phyloP scores from a whole-genome alignment of 2,329 filamentous ascomycete genomes.

The Xylaria sp. region DNA sequence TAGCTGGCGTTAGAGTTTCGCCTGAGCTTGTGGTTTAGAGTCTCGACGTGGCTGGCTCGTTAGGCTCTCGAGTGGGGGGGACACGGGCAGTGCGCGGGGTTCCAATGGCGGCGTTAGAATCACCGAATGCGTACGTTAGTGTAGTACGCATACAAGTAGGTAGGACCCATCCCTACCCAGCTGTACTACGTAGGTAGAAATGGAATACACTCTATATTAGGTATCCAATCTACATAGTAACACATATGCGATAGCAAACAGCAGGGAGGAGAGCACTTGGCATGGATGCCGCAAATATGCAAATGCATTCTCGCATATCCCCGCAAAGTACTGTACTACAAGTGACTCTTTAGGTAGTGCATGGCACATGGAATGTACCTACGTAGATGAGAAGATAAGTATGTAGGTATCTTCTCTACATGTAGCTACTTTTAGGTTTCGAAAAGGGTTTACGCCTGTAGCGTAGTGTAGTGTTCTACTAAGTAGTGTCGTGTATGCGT shows the following conservation, averaged over 20 bases:
- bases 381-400: too few species aligned
- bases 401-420: too few species aligned
- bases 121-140: neutral
- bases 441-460: neutral
- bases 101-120: constrained; percentile 35
- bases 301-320: constrained; percentile 8
- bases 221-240: too few species aligned
- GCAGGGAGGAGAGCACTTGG: neutral
- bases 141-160: neutral
- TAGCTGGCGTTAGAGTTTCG: constrained; percentile 1
- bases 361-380: neutral
- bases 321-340: neutral
- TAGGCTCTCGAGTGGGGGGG: constrained; percentile 33
- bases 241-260: neutral
- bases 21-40: neutral
- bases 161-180: too few species aligned
- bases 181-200: neutral
- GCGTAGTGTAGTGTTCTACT: neutral
- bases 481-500: too few species aligned
- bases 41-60: neutral
- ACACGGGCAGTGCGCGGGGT: constrained; percentile 44
- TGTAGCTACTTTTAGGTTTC: neutral
- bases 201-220: neutral
- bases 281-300: constrained; percentile 8
- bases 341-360: neutral